phyloP scores from a whole-genome alignment of 1,284 basidiomycete species.

The Phellopilus nigrolimitatus region DNA sequence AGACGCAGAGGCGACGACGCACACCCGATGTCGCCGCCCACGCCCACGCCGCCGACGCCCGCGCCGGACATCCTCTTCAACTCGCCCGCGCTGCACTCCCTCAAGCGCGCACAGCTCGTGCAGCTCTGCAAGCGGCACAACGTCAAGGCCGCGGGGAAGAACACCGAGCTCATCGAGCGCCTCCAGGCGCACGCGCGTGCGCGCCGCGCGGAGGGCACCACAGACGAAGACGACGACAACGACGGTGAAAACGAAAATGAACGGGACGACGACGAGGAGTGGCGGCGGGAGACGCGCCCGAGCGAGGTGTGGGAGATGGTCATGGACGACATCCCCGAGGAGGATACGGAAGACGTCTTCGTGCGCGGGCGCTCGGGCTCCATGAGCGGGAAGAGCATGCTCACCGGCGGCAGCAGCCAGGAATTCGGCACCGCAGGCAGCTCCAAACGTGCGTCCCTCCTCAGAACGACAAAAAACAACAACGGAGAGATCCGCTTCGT shows the following conservation, averaged over 20 bases:
- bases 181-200: conserved; percentile 59
- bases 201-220: conserved; percentile 47
- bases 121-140: conserved; percentile 77
- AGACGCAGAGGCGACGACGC: too few relatives aligned
- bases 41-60: conserved; percentile 36
- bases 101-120: conserved; percentile 75
- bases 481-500: too few relatives aligned
- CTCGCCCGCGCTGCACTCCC: conserved; percentile 70
- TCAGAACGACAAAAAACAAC: too few relatives aligned
- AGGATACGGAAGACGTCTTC: too few relatives aligned
- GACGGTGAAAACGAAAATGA: conserved; percentile 28
- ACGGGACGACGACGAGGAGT: conserved; percentile 17
- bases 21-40: too few relatives aligned
- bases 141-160: conserved; percentile 75
- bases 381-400: conserved; percentile 41
- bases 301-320: conserved; percentile 75
- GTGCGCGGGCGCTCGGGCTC: conserved; percentile 52
- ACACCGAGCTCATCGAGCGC: conserved; percentile 59
- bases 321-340: conserved; percentile 68
- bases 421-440: conserved; percentile 61
- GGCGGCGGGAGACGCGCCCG: conserved; percentile 34
- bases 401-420: conserved; percentile 33
- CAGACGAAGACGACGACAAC: conserved; percentile 27
- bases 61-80: conserved; percentile 77
- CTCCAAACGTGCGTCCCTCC: conserved; percentile 66